Base-by-base conservation (phyloP, 495 filamentous ascomycete species). In the Evernia prunastri region DNA sequence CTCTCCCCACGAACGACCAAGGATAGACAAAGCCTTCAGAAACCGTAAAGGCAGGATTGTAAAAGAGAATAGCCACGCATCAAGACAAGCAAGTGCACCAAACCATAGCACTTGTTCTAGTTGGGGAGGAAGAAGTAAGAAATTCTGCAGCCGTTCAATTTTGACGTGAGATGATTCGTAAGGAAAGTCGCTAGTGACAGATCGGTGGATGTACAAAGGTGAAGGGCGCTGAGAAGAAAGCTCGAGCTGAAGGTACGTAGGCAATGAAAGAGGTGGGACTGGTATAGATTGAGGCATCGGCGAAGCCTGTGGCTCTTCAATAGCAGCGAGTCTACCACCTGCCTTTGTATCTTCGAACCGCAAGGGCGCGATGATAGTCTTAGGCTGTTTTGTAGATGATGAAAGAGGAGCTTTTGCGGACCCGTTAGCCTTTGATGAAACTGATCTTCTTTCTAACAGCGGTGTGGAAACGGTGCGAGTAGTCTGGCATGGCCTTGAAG, bases 131-230 rank as follows among this genome's bases (percentile, higher is more conserved):
- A 97, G 78, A 25, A 90, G 75, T 11, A 97, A 76, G 72, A 96
- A 93, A 72, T 97, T 96, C 63, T 88, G 78, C n/a, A 99, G 80
- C 56, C 94, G 85, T 71, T 97, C 92, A 60, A 97, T 87, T 70
- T 96, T 97, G 68, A 96, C 82, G n/a, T 87, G 87, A n/a, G 90
- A 91, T 25, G 94, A 96, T 75, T 99, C 94, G 74, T 96, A 97
- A 0, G 91, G 90, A 56, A 91, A 84, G 63, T 97, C 91, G 56
- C 79, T 82, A 31, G 86, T 81, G 15, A 76, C 71, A 3, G 89
- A 85, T 63, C 88, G 86, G 71, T 95, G 86, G 56, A 97, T 95
- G 69, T 96, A 97, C 60, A 96, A 75, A 3, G 91, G 90, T 54
- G 90, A 94, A 5, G 92, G 92, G 35, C 85, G 80, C 51, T 89